Base-by-base conservation (phyloP, 2,329 filamentous ascomycete species). In the Chaetomium sp. region DNA sequence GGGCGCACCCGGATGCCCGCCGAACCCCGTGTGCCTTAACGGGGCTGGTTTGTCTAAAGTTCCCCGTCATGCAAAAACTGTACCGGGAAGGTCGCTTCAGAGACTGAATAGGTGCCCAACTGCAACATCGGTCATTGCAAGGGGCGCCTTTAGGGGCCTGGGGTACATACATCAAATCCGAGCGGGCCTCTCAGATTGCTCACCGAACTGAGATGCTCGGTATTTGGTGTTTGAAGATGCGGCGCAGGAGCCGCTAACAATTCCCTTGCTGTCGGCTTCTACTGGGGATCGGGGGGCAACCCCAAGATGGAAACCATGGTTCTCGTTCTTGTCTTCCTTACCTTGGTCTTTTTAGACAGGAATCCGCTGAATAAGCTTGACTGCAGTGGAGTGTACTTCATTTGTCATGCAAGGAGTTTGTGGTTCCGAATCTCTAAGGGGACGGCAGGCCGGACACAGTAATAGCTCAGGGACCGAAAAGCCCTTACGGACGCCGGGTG, bases 41-140 rank as follows among this genome's bases (percentile, higher is more conserved):
- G 2, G 64, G 74, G 2, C 70, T 80, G 21, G 69, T 79, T 21
- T 80, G 77, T 64, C 70, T 80, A 27, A 77, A 79, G 65, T 79
- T 79, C 62, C 38, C 78, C 78, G 0, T 64, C 79, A 50, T 78
- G 74, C 64, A 80, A 79, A 67, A 63, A 60, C 50, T 13, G 50
- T 66, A 45, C 66, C 72, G 9, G 73, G 72, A 5, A 78, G 78
- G 1, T 78, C 78, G 3, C 78, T 78, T 4, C 80, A 76, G 76
- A 74, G 35, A 38, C 12, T 16, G 35, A 38, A 38, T 38, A 4
- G 35, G 35, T 5, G 35, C 35, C 35, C 16, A 42, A 42, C 16
- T 42, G 38, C 16, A 42, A 42, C 38, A 42, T 42, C 38, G 38
- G 38, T n/a, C 38, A 42, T 42, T 42, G 1, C 16, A 35, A 42